These are phyloP conservation scores for Saccharomycopsis capsularis DNA, from an alignment of 805 yeast genomes.

Conservation along the genomic window DNA sequence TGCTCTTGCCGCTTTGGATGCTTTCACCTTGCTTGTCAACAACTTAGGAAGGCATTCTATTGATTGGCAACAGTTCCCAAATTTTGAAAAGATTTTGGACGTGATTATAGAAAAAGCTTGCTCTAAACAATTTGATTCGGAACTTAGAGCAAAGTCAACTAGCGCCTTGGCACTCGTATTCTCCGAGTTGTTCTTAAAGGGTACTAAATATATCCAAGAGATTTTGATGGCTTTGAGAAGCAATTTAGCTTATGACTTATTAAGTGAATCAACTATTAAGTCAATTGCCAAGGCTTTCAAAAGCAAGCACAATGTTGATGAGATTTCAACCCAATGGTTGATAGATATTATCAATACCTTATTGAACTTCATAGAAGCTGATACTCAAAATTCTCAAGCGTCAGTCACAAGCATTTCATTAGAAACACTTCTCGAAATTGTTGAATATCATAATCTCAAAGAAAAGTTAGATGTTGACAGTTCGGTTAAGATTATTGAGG, in stretches of 20 bases:
- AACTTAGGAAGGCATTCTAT: conserved; percentile 8
- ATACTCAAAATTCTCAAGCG: not conserved
- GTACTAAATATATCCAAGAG: not conserved
- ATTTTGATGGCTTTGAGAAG: conserved; percentile 4
- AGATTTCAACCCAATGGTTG: conserved; percentile 1
- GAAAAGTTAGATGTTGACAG: conserved; percentile 1
- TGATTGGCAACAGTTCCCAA: not conserved
- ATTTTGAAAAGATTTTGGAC: conserved; percentile 4
- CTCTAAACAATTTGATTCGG: conserved; percentile 14
- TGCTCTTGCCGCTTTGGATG: conserved; percentile 3
- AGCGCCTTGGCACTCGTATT: conserved; percentile 3
- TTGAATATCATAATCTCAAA: not conserved
- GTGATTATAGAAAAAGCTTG: conserved; percentile 7
- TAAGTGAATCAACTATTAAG: conserved; percentile 9
- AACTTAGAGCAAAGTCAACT: conserved; percentile 17
- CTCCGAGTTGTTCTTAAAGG: not conserved
- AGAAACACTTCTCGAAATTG: conserved; percentile 1
- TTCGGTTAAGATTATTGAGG: conserved; percentile 7
- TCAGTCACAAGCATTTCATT: not conserved
- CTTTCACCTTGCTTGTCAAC: conserved; percentile 1
- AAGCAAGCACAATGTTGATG: not conserved
- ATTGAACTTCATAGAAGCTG: conserved; percentile 2
- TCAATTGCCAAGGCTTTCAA: not conserved
- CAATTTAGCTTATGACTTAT: conserved; percentile 12
- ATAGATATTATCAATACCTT: conserved; percentile 2